Percentiles rank a stretch among this genome's conserved stretches.
These are phyloP conservation scores for Crithidia expoeki DNA, from an alignment of 208 protist genomes.

Conservation along the genomic window DNA sequence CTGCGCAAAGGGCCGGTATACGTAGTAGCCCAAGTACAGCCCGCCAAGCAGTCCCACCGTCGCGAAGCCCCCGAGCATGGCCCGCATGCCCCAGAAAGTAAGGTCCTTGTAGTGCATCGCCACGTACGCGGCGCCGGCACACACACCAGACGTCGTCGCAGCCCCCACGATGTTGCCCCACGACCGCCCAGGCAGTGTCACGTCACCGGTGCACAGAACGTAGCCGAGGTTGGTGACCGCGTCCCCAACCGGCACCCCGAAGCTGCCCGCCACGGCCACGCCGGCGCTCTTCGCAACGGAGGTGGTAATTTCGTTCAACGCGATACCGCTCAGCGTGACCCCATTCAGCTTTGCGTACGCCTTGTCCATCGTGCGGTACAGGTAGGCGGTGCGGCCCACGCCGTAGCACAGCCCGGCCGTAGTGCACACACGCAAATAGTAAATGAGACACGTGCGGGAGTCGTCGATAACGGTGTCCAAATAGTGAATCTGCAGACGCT, in stretches of 20 bases:
- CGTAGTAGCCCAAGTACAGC: conserved; percentile 51
- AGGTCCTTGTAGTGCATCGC: conserved; percentile 56
- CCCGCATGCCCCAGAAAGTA: conserved; percentile 66
- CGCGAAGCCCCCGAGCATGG: conserved; percentile 38
- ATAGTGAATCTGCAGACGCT: conserved; percentile 79
- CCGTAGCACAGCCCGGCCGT: conserved; percentile 81
- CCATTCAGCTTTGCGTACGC: conserved; percentile 89
- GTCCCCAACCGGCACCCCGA: conserved; percentile 63
- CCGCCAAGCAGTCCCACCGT: conserved; percentile 33
- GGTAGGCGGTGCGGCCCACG: conserved; percentile 66
- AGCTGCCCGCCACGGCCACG: conserved; percentile 47
- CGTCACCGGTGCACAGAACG: conserved; percentile 35
- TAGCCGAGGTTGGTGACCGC: conserved; percentile 36
- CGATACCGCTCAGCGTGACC: conserved; percentile 62
- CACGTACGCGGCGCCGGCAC: conserved; percentile 50
- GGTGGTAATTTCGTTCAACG: conserved; percentile 64
- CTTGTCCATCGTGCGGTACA: conserved; percentile 91
- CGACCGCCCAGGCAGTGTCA: conserved; percentile 55
- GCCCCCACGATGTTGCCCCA: conserved; percentile 64
- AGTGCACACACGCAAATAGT: conserved; percentile 67
- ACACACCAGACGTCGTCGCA: conserved; percentile 49
- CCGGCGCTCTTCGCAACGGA: conserved; percentile 66
- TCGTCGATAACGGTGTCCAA: conserved; percentile 81
- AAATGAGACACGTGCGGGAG: conserved; percentile 50
- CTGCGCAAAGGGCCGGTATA: conserved; percentile 69